Base-by-base conservation (phyloP, 108 stramenopile species). In the Schizochytrium sp. region DNA sequence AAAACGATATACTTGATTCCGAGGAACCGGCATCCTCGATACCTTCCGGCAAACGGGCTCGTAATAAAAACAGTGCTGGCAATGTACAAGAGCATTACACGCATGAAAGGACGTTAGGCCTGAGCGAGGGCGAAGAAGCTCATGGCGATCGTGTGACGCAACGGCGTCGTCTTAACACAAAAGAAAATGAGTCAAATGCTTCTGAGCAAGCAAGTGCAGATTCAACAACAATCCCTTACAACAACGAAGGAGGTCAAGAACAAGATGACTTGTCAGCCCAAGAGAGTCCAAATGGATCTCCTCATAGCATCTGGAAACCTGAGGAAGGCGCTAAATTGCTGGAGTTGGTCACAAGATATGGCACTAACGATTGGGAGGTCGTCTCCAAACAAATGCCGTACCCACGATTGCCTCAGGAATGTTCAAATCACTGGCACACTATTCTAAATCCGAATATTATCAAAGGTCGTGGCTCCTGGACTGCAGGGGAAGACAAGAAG, bases 401-500 rank as follows among this genome's bases (percentile, higher is more conserved):
- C 15, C 28, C 28, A 7, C 76, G 76, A 1, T 38, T 53, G n/a
- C 28, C 47, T n/a, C 47, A 55, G 47, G 50, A 83, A 53, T 83
- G 76, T 1, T 46, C 53, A 13, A 47, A 40, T 13, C 76, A 83
- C 76, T 83, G 76, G 76, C 49, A 55, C 47, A 49, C 49, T 53
- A 64, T 69, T 17, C 58, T 88, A 12, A 60, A 60, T 2, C 88
- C 61, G 28, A 47, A 38, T 10, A 55, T 61, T 64, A 64, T 90
- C 46, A 90, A 90, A 55, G 90, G 90, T 0, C 90, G 76, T 10
- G 76, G 76, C 10, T 55, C 50, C 0, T 83, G 76, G 76, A 55
- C 76, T 5, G 28, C 76, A 7, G 76, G n/a, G 1, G 92, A 93
- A 88, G 92, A 93, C 38, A 89, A 90, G 28, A 90, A 90, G 38